Base-by-base conservation (phyloP, 352 stramenopile species). In the Pythium biforme region DNA sequence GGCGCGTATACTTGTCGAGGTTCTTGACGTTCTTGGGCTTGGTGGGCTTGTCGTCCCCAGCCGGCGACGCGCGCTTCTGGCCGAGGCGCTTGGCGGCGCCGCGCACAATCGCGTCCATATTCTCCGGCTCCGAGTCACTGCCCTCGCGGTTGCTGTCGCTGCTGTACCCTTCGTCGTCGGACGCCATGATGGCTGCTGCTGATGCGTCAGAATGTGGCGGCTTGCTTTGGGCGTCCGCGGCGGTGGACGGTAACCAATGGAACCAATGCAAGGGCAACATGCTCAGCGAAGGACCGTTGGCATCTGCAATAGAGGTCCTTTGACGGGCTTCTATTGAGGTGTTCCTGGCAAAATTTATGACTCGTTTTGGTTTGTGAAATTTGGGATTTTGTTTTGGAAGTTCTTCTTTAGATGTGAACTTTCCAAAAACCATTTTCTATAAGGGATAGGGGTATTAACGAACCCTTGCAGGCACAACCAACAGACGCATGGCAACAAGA, bases 1-100 rank as follows among this genome's bases (percentile, higher is more conserved):
- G 71, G 27, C 86, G 83, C 34, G 69, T 81, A 67, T 94, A 94
- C 72, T 94, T 94, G 50, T 59, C 80, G 25, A 89, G 66, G 58
- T 94, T 76, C 73, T 88, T 88, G 40, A 81, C 73, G 43, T 66
- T 60, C 59, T 66, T 66, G 45, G 59, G 53, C 59, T 81, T 79
- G 26, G 45, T 50, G 5, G 64, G 46, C 15, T 59, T 57, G 22
- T 54, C 23, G 22, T 74, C 57, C 23, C 19, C 40, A n/a, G 60
- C n/a, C 59, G 31, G 31, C 26, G 68, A 26, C 33, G 45, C 60
- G 23, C 66, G 64, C 45, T 69, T 66, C 25, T 87, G 67, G 25
- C 78, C 72, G 7, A 92, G 68, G 2, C 83, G 81, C 70, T 81
- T 88, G 52, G 80, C 71, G 48, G 78, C 77, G n/a, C 75, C 61